Evolutionary conservation across 2,329 filamentous ascomycete genomes (phyloP).

Genomic region (Venturia effusa): DNA sequence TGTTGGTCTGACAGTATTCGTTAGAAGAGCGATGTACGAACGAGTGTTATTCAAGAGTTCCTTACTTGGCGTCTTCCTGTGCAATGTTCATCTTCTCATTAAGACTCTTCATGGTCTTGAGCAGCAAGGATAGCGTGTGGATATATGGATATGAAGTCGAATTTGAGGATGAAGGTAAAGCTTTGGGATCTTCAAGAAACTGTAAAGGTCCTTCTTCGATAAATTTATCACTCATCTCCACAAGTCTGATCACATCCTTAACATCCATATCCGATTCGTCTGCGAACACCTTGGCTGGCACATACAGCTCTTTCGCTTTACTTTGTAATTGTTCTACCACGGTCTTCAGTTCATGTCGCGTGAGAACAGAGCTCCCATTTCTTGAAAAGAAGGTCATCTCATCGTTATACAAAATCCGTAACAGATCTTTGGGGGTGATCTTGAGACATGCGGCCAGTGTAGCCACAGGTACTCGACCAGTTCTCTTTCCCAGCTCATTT

Average conservation of each 20-base stretch:
- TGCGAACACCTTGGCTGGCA: background rate
- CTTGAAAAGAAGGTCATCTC: background rate
- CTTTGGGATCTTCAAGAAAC: background rate
- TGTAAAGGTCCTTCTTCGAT: background rate
- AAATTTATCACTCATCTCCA: background rate
- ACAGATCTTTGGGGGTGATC: background rate
- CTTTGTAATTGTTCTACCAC: background rate
- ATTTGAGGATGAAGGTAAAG: background rate
- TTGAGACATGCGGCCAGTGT: background rate
- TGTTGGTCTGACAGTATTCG: background rate
- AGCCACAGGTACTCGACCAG: background rate
- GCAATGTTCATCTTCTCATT: background rate
- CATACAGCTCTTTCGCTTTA: background rate
- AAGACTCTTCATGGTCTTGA: background rate
- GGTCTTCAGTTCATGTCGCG: background rate
- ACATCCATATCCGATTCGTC: background rate
- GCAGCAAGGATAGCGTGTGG: conserved; percentile 2
- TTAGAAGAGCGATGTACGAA: background rate
- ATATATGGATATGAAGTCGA: background rate
- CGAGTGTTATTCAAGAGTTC: background rate
- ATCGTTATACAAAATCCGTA: background rate
- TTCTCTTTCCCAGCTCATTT: background rate
- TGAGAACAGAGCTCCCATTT: background rate
- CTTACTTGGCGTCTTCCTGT: background rate
- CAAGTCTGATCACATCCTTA: background rate